phyloP scores from a whole-genome alignment of 768 basidiomycete species.

The Boletellus ananiceps region DNA sequence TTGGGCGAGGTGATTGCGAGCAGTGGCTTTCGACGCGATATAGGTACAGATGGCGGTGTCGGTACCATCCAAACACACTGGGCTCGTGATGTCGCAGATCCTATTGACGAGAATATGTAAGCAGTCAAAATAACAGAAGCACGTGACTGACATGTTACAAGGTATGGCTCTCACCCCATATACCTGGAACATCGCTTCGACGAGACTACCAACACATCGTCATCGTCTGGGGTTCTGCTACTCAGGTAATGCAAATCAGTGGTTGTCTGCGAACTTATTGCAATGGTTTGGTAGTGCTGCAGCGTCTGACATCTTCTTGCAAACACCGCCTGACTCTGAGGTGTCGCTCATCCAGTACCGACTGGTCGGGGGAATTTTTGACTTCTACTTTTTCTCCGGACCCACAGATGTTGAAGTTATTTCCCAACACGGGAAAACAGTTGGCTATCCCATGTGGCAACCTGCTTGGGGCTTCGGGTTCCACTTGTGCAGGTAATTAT shows the following conservation, averaged over 20 bases:
- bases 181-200: conserved; percentile 74
- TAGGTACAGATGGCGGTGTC: conserved; percentile 43
- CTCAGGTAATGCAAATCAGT: conserved; percentile 43
- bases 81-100: conserved; percentile 59
- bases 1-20: conserved; percentile 69
- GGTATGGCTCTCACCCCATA: conserved; percentile 70
- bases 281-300: conserved; percentile 43
- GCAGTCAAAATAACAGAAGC: conserved; percentile 13
- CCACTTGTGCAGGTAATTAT: conserved; percentile 58
- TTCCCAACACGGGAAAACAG: conserved; percentile 63
- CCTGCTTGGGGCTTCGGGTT: conserved; percentile 77
- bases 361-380: conserved; percentile 67
- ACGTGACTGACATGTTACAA: conserved; percentile 19
- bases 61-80: conserved; percentile 67
- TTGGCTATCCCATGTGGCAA: conserved; percentile 67
- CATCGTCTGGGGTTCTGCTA: conserved; percentile 74
- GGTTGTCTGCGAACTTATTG: not conserved
- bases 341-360: conserved; percentile 68
- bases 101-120: conserved; percentile 63
- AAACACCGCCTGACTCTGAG: conserved; percentile 51
- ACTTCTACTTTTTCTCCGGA: conserved; percentile 75
- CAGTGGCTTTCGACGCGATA: conserved; percentile 62
- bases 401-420: conserved; percentile 49
- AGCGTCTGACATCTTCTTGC: conserved; percentile 66
- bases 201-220: conserved; percentile 42